These are phyloP conservation scores for Gossypium stocksii DNA, from an alignment of 345 rosid genomes.

Conservation along the genomic window DNA sequence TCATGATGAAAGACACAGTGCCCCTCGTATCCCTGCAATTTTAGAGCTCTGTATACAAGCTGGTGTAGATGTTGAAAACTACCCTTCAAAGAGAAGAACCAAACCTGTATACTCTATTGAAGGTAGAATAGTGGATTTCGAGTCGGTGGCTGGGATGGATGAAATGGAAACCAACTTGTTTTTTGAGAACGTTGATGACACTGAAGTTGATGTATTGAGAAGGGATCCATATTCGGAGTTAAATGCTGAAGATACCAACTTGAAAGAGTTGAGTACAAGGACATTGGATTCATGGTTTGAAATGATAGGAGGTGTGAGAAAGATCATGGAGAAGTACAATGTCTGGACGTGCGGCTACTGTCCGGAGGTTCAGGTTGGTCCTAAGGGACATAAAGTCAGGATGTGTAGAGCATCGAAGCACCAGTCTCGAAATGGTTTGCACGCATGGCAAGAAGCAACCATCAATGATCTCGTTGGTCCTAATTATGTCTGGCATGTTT, in stretches of 20 bases:
- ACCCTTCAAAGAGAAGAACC: constrained; percentile 63
- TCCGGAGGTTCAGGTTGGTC: constrained; percentile 89
- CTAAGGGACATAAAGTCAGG: constrained; percentile 84
- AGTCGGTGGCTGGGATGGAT: constrained; percentile 25
- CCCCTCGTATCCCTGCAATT: constrained; percentile 62
- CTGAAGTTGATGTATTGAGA: constrained; percentile 11
- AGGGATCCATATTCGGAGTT: constrained; percentile 10
- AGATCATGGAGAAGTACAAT: constrained; percentile 55
- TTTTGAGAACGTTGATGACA: not conserved
- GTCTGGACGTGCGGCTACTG: constrained; percentile 84
- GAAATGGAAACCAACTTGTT: constrained; percentile 12
- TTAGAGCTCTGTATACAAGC: constrained; percentile 84
- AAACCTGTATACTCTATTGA: constrained; percentile 82
- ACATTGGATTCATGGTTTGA: constrained; percentile 64
- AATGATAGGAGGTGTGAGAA: constrained; percentile 58
- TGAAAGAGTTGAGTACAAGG: constrained; percentile 42
- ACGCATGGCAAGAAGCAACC: constrained; percentile 89
- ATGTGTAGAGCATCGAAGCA: constrained; percentile 82
- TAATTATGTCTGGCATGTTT: constrained; percentile 83
- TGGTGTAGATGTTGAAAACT: constrained; percentile 61
- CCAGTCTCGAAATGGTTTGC: constrained; percentile 74
- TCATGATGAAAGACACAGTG: constrained; percentile 50
- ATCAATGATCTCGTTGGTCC: constrained; percentile 68
- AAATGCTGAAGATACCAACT: constrained; percentile 18
- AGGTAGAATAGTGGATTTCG: constrained; percentile 87